phyloP scores from a whole-genome alignment of 768 basidiomycete genomes.

The Suillus lakei region DNA sequence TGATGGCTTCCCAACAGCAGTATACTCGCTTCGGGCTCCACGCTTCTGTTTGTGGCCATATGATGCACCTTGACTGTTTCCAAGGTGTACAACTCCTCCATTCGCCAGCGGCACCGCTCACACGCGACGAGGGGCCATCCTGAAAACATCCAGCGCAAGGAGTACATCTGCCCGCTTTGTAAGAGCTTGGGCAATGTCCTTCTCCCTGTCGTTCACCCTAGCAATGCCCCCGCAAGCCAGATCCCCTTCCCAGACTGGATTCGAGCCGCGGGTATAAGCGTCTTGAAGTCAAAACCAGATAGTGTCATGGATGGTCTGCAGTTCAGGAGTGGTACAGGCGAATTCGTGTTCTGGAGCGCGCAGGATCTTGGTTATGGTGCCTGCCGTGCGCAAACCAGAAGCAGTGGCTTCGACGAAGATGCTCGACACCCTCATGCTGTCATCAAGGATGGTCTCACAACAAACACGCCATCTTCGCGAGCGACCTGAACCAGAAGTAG shows the following conservation, averaged over 20 bases:
- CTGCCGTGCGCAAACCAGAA: slow-evolving; percentile 56
- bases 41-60: slow-evolving; percentile 89
- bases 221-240: slow-evolving; percentile 47
- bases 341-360: slow-evolving; percentile 88
- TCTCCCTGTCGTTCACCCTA: slow-evolving; percentile 73
- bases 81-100: slow-evolving; percentile 86
- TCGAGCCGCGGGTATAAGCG: slow-evolving; percentile 85
- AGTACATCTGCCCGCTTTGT: slow-evolving; percentile 96
- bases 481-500: slow-evolving; percentile 68
- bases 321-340: slow-evolving; percentile 80
- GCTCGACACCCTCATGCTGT: slow-evolving; percentile 84
- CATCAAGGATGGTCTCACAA: slow-evolving; percentile 78
- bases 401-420: slow-evolving; percentile 72
- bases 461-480: slow-evolving; percentile 86
- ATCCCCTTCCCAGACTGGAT: slow-evolving; percentile 88
- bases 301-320: slow-evolving; percentile 72
- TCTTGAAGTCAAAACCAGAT: slow-evolving; percentile 84
- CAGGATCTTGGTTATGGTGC: slow-evolving; percentile 74
- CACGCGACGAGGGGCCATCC: slow-evolving; percentile 94
- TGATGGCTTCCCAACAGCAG: slow-evolving; percentile 71
- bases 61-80: slow-evolving; percentile 98
- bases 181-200: slow-evolving; percentile 96
- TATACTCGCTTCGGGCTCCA: slow-evolving; percentile 86
- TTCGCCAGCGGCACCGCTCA: slow-evolving; percentile 83
- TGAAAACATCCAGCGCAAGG: slow-evolving; percentile 90